Evolutionary conservation across 192 early-diverging fungal species (phyloP).

Genomic region (Coemansia sp.): DNA sequence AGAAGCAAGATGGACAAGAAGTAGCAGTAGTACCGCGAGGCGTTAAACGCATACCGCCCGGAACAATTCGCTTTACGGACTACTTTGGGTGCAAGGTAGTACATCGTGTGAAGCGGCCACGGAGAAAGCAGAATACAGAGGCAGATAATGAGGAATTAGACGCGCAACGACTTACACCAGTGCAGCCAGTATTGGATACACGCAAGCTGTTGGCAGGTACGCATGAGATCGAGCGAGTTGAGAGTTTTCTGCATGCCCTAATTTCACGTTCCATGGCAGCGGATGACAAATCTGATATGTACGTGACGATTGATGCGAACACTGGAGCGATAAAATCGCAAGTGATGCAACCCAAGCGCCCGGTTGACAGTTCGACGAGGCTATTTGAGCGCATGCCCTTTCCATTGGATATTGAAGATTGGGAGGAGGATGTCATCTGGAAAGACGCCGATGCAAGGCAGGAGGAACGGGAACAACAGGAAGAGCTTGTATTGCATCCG

Average conservation of each 20-base stretch:
- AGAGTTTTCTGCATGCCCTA: conserved; percentile 17
- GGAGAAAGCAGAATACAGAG: conserved; percentile 8
- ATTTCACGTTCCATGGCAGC: conserved; percentile 37
- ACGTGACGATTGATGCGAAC: conserved; percentile 28
- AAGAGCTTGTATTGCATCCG: conserved; percentile 17
- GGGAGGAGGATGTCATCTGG: conserved; percentile 88
- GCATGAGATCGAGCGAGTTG: conserved; percentile 5
- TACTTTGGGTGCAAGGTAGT: conserved; percentile 44
- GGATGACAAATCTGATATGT: conserved; percentile 29
- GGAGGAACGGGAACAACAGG: neutral
- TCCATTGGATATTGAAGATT: conserved; percentile 73
- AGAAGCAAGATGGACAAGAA: neutral
- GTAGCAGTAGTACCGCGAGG: conserved; percentile 17
- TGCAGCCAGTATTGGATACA: conserved; percentile 32
- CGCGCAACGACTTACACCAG: conserved; percentile 8
- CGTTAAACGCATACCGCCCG: conserved; percentile 39
- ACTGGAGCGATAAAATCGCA: conserved; percentile 35
- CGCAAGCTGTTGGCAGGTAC: conserved; percentile 23
- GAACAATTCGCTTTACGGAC: conserved; percentile 42
- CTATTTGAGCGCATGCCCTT: conserved; percentile 55
- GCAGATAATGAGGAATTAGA: conserved; percentile 4
- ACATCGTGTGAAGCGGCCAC: conserved; percentile 32
- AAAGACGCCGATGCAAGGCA: conserved; percentile 45
- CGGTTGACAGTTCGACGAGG: conserved; percentile 31
- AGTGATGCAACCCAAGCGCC: conserved; percentile 19